These are phyloP conservation scores for Ogataea degrootiae DNA, from an alignment of 805 yeast genomes.

Conservation along the genomic window DNA sequence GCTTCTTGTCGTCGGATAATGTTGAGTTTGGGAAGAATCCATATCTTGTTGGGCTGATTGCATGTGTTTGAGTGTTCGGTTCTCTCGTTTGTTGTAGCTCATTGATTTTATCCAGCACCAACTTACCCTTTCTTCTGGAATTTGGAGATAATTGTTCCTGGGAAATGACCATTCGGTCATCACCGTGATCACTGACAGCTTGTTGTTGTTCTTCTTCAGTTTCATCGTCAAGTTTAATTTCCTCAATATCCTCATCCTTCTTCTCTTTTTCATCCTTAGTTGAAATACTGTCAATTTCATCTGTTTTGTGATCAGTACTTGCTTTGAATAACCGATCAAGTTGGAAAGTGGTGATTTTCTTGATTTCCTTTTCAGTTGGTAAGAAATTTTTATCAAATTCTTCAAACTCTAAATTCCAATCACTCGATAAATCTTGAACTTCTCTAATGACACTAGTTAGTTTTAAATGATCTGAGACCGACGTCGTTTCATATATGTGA, in stretches of 20 bases:
- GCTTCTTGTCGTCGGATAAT: conserved; percentile 8
- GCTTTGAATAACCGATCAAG: conserved; percentile 67
- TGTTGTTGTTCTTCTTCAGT: background rate
- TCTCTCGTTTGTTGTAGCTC: conserved; percentile 15
- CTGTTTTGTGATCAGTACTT: conserved; percentile 24
- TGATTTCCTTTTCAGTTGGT: conserved; percentile 91
- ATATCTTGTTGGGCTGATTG: conserved; percentile 3
- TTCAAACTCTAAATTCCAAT: conserved; percentile 81
- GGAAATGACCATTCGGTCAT: too few species aligned
- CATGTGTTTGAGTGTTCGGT: conserved; percentile 1
- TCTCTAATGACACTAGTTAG: conserved; percentile 66
- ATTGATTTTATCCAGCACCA: conserved; percentile 22
- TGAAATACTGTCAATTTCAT: conserved; percentile 11
- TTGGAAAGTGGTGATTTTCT: conserved; percentile 85
- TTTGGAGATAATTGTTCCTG: conserved; percentile 8
- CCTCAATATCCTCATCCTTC: conserved; percentile 7
- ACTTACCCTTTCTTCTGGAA: conserved; percentile 15
- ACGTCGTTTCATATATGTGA: conserved; percentile 47
- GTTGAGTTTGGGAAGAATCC: background rate
- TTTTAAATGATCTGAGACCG: conserved; percentile 62
- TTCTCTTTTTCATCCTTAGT: conserved; percentile 13
- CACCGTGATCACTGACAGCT: too few species aligned
- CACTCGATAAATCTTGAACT: conserved; percentile 76
- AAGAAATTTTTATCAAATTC: conserved; percentile 73
- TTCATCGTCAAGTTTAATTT: conserved; percentile 2